phyloP scores from a whole-genome alignment of 495 filamentous ascomycete species.

The Talaromyces thailandensis region DNA sequence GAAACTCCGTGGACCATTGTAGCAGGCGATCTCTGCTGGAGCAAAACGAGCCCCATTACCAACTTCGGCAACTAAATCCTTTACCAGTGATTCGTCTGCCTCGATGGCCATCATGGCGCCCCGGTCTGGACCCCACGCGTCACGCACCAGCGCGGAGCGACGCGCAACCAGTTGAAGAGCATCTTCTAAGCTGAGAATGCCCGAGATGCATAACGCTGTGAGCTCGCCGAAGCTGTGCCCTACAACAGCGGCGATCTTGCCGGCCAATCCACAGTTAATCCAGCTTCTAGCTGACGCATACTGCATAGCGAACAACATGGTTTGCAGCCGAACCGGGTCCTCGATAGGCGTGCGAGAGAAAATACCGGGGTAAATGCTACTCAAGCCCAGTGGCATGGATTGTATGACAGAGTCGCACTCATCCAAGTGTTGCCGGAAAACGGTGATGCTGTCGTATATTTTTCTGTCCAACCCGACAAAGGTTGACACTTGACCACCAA shows the following conservation, averaged over 20 bases:
- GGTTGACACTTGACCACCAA: conserved; percentile 42
- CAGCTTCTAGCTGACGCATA: conserved; percentile 28
- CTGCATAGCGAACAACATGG: conserved; percentile 26
- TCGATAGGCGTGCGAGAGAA: conserved; percentile 30
- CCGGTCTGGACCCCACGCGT: conserved; percentile 27
- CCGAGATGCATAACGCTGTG: conserved; percentile 22
- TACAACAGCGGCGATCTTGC: conserved; percentile 26
- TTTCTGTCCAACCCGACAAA: conserved; percentile 31
- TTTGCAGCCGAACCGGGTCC: conserved; percentile 38
- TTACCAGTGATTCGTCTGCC: no score
- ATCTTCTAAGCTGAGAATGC: conserved; percentile 17
- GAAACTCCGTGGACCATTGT: conserved; percentile 38
- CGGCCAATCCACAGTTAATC: conserved; percentile 25
- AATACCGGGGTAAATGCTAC: conserved; percentile 39
- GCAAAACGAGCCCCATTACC: no score
- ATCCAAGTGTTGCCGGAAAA: conserved; percentile 34
- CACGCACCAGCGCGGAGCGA: conserved; percentile 27
- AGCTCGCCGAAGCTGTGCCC: conserved; percentile 36
- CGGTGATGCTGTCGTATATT: conserved; percentile 21
- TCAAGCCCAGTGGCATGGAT: conserved; percentile 10
- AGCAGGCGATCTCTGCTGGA: conserved; percentile 37
- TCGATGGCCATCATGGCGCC: conserved; percentile 37
- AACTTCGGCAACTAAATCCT: background rate
- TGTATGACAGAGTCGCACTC: conserved; percentile 19
- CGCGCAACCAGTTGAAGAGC: conserved; percentile 24